phyloP scores from a whole-genome alignment of 257 asterid species.

The Nicotiana otophora region DNA sequence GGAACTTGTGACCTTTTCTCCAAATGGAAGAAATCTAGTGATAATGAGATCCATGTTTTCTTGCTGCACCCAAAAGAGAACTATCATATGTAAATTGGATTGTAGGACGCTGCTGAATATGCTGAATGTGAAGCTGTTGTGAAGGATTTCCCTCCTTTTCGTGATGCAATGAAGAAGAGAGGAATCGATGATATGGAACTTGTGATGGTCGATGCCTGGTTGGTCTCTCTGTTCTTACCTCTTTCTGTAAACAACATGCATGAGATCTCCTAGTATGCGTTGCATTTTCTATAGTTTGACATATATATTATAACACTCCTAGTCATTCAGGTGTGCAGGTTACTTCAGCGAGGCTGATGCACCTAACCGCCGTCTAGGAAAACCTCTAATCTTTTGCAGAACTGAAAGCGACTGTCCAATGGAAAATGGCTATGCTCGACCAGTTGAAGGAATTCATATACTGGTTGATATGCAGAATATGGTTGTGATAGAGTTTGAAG shows the following conservation, averaged over 20 bases:
- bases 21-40: not conserved
- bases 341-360: constrained; percentile 53
- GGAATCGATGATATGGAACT: constrained; percentile 32
- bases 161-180: constrained; percentile 29
- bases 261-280: not conserved
- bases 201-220: constrained; percentile 36
- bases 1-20: not conserved
- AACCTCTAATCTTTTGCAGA: constrained; percentile 52
- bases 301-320: not conserved
- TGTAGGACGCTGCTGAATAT: constrained; percentile 27
- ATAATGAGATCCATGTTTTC: not conserved
- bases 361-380: constrained; percentile 51
- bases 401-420: constrained; percentile 31
- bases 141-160: constrained; percentile 28
- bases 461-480: constrained; percentile 56
- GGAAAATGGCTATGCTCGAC: constrained; percentile 33
- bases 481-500: constrained; percentile 51
- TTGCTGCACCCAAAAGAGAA: not conserved
- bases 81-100: not conserved
- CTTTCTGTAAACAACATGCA: not conserved
- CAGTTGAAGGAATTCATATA: constrained; percentile 30
- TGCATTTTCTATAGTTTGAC: not conserved
- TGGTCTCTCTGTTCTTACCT: not conserved
- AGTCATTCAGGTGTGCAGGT: constrained; percentile 48
- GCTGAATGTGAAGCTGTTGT: constrained; percentile 33